Evolutionary conservation across 2,329 filamentous ascomycete genomes (phyloP).

Genomic region (Helminthosporium solani): DNA sequence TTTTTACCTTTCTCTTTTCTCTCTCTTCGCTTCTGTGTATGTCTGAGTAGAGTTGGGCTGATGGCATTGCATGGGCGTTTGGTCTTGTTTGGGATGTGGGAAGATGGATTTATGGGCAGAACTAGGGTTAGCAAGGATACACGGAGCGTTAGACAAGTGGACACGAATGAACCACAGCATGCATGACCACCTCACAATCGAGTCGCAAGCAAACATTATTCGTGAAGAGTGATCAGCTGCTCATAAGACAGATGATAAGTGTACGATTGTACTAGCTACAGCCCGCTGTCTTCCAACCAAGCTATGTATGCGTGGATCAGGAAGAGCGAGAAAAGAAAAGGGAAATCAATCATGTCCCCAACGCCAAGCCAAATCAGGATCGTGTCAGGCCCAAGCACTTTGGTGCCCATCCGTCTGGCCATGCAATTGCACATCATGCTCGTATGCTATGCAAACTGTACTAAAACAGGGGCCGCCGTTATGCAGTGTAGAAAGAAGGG

Average conservation of each 20-base stretch:
- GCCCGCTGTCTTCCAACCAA: background rate
- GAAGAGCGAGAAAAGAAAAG: background rate
- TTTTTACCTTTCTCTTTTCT: background rate
- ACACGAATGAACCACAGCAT: background rate
- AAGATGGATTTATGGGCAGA: background rate
- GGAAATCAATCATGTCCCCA: conserved; percentile 13
- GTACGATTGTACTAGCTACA: background rate
- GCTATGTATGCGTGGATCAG: background rate
- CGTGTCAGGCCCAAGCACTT: conserved; percentile 40
- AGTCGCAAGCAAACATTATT: background rate
- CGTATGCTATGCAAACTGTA: conserved; percentile 35
- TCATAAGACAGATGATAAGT: background rate
- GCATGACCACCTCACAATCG: background rate
- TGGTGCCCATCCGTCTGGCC: conserved; percentile 30
- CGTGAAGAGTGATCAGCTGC: background rate
- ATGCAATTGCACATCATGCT: conserved; percentile 25
- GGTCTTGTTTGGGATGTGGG: background rate
- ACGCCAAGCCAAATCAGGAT: conserved; percentile 31
- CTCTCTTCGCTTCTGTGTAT: background rate
- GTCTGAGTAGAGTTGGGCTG: background rate
- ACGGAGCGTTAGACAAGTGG: background rate
- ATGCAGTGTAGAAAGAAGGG: conserved; percentile 2
- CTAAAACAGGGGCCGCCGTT: background rate
- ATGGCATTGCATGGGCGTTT: conserved; percentile 12
- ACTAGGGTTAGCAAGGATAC: background rate